Conservation (phyloP, 768 basidiomycete species). For the Rhodotorula sphaerocarpa region DNA sequence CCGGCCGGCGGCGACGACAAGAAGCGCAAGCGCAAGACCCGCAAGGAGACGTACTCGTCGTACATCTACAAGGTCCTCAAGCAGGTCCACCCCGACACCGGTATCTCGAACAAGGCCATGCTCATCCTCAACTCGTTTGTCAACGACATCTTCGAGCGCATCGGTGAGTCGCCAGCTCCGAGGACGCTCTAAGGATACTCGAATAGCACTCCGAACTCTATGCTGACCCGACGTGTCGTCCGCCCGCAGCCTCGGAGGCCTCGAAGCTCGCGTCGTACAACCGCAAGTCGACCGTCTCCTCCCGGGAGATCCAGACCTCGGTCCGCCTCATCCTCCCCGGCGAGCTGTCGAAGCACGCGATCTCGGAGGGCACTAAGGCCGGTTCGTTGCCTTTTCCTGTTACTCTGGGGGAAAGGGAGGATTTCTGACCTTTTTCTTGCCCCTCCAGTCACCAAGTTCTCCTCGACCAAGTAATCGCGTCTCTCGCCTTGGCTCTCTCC, state of each 20-base stretch:
- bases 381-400: too few species aligned
- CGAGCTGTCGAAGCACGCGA: constrained; percentile 79
- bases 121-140: constrained; percentile 40
- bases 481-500: background rate
- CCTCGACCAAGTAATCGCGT: constrained; percentile 16
- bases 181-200: too few species aligned
- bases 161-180: constrained; percentile 45
- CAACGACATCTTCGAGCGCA: constrained; percentile 46
- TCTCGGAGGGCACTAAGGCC: constrained; percentile 88
- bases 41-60: constrained; percentile 70
- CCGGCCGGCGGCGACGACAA: constrained; percentile 45
- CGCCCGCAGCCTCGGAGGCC: constrained; percentile 46
- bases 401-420: too few species aligned
- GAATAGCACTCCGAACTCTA: too few species aligned
- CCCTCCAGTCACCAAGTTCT: constrained; percentile 12
- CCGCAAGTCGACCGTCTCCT: constrained; percentile 97
- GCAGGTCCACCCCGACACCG: constrained; percentile 93
- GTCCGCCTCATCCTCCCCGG: constrained; percentile 94
- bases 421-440: too few species aligned
- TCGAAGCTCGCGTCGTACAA: constrained; percentile 86
- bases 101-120: constrained; percentile 77
- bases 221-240: too few species aligned
- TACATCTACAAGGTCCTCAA: constrained; percentile 42
- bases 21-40: constrained; percentile 51
- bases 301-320: constrained; percentile 94